Base-by-base conservation (phyloP, 495 filamentous ascomycete species). In the Tetracladium marchalianum region DNA sequence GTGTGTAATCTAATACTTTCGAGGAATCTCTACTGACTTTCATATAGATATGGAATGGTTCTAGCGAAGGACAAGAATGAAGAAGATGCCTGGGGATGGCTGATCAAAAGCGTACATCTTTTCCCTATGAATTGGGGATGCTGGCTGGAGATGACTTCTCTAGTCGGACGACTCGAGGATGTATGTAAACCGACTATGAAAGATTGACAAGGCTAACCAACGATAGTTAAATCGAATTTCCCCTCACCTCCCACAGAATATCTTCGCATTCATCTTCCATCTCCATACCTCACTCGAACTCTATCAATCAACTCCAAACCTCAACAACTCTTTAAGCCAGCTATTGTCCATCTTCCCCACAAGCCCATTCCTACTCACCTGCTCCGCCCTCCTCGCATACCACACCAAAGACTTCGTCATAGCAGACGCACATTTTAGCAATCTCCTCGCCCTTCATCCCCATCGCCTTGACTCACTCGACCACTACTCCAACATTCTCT, bases 71-170 rank as follows among this genome's bases (percentile, higher is more conserved):
- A 87, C 39, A 93, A 93, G 62, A 95, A 92, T 51, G 89, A 92
- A 45, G 75, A 79, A 24, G 70, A 81, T 39, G 92, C 92, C 8
- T 78, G 85, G 59, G 76, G 79, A 43, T 95, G 85, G 73, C 69
- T 97, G 5, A 70, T 95, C 33, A 72, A 76, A 51, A 95, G 89
- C 58, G 84, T 95, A 6, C 84, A 90, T 57, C 64, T 82, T 38
- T 89, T 84, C 57, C 84, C 90, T 3, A 93, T 85, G 69, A 93
- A 97, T 62, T 99, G 93, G 93, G 88, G 88, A 1, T 85, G 87
- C 19, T 99, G 93, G 93, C 71, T 88, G 18, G 93, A 97, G 63
- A 70, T 99, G 46, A 80, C 80, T 13, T 72, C 93, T 15, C 65
- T 95, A 15, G 78, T 80, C 18, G 80, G 77, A 44, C 73, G 72